Percentiles rank a stretch among this genome's conserved stretches.
Conservation (phyloP, 768 basidiomycete species). For the Chlorophyllum brunneum region DNA sequence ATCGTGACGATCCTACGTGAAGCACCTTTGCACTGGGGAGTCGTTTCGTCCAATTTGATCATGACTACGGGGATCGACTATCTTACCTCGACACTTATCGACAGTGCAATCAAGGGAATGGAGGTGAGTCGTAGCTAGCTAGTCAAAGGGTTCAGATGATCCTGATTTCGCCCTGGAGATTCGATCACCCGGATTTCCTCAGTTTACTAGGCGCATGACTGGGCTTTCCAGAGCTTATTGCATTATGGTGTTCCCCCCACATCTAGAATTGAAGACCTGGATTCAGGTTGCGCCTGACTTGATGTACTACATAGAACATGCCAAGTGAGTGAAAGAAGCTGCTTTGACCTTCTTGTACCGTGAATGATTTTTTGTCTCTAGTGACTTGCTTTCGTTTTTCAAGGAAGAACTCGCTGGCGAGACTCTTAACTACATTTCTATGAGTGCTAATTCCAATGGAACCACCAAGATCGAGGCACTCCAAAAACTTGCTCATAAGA, state of each 20-base stretch:
- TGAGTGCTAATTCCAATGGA: neutral
- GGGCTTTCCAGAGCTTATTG: neutral
- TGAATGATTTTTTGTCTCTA: constrained; percentile 13
- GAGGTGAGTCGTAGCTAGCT: neutral
- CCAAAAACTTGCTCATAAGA: neutral
- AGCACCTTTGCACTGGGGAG: neutral
- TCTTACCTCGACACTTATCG: neutral
- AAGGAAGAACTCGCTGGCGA: constrained; percentile 22
- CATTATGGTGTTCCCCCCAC: neutral
- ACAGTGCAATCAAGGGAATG: neutral
- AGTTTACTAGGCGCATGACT: neutral
- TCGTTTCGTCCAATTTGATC: neutral
- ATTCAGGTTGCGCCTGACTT: constrained; percentile 5
- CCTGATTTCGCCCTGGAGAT: too few relatives aligned
- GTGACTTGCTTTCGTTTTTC: too few relatives aligned
- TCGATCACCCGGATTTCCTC: neutral
- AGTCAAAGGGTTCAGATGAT: too few relatives aligned
- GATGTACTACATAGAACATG: constrained; percentile 5
- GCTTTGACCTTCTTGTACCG: neutral
- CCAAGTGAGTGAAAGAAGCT: neutral
- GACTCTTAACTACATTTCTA: neutral
- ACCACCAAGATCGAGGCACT: neutral
- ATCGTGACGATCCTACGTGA: neutral
- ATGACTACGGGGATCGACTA: neutral
- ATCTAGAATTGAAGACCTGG: neutral